Evolutionary conservation across 768 basidiomycete genomes (phyloP).

Genomic region (Crepidotus variabilis): DNA sequence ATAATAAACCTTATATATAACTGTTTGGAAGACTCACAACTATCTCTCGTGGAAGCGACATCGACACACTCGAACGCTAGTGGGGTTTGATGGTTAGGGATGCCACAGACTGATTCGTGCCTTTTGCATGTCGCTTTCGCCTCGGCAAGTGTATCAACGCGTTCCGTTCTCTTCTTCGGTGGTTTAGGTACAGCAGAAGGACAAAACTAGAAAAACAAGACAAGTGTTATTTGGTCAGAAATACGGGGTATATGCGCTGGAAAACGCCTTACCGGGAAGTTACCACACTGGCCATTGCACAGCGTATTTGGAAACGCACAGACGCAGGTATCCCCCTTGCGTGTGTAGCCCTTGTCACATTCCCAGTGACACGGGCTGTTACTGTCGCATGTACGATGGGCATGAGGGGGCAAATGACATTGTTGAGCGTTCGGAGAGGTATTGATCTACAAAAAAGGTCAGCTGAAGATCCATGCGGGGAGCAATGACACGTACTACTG

Average conservation of each 20-base stretch:
- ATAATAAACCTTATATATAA: not conserved
- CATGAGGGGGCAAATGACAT: constrained; percentile 30
- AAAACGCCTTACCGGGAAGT: constrained; percentile 25
- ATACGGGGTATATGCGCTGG: constrained; percentile 12
- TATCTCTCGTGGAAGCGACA: constrained; percentile 28
- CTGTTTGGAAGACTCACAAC: constrained; percentile 27
- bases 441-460: constrained; percentile 18
- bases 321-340: constrained; percentile 27
- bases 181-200: constrained; percentile 30
- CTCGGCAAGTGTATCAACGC: constrained; percentile 24
- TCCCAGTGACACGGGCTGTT: constrained; percentile 31
- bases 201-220: constrained; percentile 33
- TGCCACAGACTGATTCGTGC: constrained; percentile 33
- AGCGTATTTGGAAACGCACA: constrained; percentile 30
- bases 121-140: constrained; percentile 25
- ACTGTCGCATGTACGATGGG: constrained; percentile 25
- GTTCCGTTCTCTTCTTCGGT: constrained; percentile 9
- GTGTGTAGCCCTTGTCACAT: constrained; percentile 26
- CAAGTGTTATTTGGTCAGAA: not conserved
- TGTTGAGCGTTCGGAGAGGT: constrained; percentile 25
- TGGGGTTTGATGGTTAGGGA: constrained; percentile 24
- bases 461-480: not conserved
- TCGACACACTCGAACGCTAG: constrained; percentile 37
- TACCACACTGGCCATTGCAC: constrained; percentile 39
- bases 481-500: constrained; percentile 15